These are phyloP conservation scores for Ophiostoma quercus DNA, from an alignment of 2,329 filamentous ascomycete genomes.

Conservation along the genomic window DNA sequence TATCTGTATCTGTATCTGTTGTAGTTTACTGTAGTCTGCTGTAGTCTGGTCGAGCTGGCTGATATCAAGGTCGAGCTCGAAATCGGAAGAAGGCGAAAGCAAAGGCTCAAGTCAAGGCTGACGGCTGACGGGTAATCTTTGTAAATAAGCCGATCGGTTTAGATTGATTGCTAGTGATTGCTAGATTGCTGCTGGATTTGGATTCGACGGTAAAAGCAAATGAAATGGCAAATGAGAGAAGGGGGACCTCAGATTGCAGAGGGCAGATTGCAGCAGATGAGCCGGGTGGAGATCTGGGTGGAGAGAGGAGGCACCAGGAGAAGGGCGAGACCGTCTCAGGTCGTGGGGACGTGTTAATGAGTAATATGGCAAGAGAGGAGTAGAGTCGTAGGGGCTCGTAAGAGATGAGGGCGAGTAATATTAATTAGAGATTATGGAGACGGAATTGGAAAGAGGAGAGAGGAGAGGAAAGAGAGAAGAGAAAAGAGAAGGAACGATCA, in stretches of 20 bases:
- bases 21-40: too few species aligned
- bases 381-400: not conserved
- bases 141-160: not conserved
- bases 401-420: not conserved
- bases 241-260: not conserved
- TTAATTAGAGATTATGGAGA: not conserved
- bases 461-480: too few species aligned
- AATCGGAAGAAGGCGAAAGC: too few species aligned
- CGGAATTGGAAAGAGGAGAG: too few species aligned
- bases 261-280: not conserved
- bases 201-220: not conserved
- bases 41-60: not conserved
- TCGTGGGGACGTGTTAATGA: not conserved
- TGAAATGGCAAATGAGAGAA: not conserved
- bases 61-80: too few species aligned
- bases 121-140: not conserved
- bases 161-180: not conserved
- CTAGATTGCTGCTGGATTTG: not conserved
- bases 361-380: not conserved
- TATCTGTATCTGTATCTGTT: too few species aligned
- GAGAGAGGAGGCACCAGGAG: slow-evolving; percentile 13
- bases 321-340: slow-evolving; percentile 18
- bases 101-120: too few species aligned
- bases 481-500: not conserved
- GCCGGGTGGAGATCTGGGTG: not conserved